Evolutionary conservation across 2,329 filamentous ascomycete species (phyloP).

Genomic region (Chalara sp.): DNA sequence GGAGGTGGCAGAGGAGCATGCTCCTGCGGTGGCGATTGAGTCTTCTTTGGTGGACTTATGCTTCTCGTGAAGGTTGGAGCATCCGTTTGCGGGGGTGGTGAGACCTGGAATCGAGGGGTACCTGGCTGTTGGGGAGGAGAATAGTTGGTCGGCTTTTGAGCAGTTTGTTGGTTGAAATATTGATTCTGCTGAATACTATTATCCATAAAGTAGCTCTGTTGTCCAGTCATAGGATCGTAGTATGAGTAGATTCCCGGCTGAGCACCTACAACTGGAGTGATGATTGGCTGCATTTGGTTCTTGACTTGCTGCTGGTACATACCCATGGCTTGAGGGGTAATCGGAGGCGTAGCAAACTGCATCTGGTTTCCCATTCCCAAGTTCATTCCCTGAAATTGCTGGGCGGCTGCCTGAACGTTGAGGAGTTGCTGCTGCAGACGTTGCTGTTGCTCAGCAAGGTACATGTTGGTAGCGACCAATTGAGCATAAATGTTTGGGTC

Average conservation of each 20-base stretch:
- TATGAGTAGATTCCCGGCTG: constrained; percentile 76
- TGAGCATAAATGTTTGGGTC: constrained; percentile 85
- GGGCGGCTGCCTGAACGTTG: constrained; percentile 73
- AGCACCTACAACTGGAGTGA: constrained; percentile 42
- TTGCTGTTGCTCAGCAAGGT: constrained; percentile 90
- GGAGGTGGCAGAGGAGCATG: constrained; percentile 74
- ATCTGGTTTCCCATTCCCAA: constrained; percentile 43
- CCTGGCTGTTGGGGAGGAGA: constrained; percentile 46
- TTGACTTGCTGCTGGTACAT: constrained; percentile 28
- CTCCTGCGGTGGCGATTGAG: constrained; percentile 62
- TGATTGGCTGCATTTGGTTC: constrained; percentile 37
- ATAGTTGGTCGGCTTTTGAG: constrained; percentile 30
- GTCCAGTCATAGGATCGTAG: constrained; percentile 80
- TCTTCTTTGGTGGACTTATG: constrained; percentile 58
- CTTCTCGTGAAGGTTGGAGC: constrained; percentile 50
- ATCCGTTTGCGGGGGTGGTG: constrained; percentile 63
- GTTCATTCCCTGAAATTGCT: constrained; percentile 74
- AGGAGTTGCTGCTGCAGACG: constrained; percentile 89
- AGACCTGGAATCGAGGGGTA: constrained; percentile 72
- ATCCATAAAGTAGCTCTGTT: constrained; percentile 66
- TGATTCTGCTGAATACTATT: constrained; percentile 35
- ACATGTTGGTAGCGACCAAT: constrained; percentile 83
- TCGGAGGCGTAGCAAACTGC: constrained; percentile 42
- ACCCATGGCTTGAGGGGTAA: constrained; percentile 42
- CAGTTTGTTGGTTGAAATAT: constrained; percentile 32